Base-by-base conservation (phyloP, 2,329 filamentous ascomycete species). In the Xylariaceae sp. region DNA sequence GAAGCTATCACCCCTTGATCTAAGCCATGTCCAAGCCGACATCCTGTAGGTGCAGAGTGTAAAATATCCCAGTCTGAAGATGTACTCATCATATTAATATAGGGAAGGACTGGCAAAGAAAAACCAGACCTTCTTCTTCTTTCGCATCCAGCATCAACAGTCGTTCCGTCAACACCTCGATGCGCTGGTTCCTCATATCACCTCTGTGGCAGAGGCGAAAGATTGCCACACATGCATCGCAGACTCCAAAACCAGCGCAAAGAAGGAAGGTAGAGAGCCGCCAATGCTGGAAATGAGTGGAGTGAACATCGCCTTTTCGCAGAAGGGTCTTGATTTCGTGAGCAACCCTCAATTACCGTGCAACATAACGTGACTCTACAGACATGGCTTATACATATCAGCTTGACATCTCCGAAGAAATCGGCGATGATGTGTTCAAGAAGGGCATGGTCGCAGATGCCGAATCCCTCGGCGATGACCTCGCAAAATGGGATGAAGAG, bases 401-500 rank as follows among this genome's bases (percentile, higher is more conserved):
- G 45, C 52, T 53, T 13, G 56, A 57, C 7, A 51, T 62, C 19
- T 49, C 38, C 12, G 55, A 61, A n/a, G 46, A 57, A 9, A 59
- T 57, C n/a, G 47, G 50, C 16, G 63, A 67, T 31, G 32, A 22
- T 2, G 47, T 51, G n/a, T 66, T 65, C 46, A 51, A 57, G 29
- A 45, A 48, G 4, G 64, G 63, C n/a, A 66, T 64, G 60, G 48
- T 60, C 9, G 40, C 44, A 1, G 56, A 54, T 30, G 62, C 60
- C 6, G 37, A 49, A 8, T 43, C 47, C 9, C 62, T 66, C 1
- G 50, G 57, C 17, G 60, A 64, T 19, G 45, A 55, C 30, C 39
- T 42, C 28, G 53, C 43, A 11, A 49, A 52, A 19, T 65, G 61
- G 60, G 48, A 56, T 38, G 53, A 50, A 2, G 50, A 52, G 12